Evolutionary conservation across 2,329 filamentous ascomycete genomes (phyloP).

Genomic region (Bipolaris victoriae): DNA sequence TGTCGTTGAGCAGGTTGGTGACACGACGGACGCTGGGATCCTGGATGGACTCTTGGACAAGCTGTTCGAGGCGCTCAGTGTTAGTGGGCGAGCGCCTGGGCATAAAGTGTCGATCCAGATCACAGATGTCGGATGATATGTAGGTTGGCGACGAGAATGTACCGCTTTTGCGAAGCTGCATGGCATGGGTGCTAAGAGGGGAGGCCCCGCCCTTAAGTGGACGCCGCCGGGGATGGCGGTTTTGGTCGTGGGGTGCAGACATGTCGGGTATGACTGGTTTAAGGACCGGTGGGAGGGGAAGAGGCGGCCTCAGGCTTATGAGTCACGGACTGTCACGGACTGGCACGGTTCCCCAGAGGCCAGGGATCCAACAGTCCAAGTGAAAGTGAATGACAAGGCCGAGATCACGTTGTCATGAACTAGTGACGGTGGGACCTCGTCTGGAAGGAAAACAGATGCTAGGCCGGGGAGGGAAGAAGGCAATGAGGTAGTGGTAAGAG

Average conservation of each 20-base stretch:
- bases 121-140: constrained; percentile 48
- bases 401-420: constrained; percentile 38
- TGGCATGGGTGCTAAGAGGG: constrained; percentile 48
- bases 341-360: constrained; percentile 25
- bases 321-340: constrained; percentile 38
- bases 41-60: constrained; percentile 55
- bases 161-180: constrained; percentile 56
- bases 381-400: constrained; percentile 28
- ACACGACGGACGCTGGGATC: constrained; percentile 55
- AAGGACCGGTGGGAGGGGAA: constrained; percentile 31
- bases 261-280: constrained; percentile 48
- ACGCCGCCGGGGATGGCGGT: constrained; percentile 55
- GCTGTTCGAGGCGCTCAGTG: constrained; percentile 56
- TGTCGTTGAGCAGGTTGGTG: constrained; percentile 52
- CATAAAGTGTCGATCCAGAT: constrained; percentile 50
- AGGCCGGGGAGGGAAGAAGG: constrained; percentile 14
- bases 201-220: constrained; percentile 48
- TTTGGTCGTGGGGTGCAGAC: constrained; percentile 49
- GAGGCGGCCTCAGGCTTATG: constrained; percentile 42
- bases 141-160: constrained; percentile 56
- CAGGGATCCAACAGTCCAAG: constrained; percentile 33
- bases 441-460: constrained; percentile 9
- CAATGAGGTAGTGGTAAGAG: constrained; percentile 13
- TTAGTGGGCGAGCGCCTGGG: constrained; percentile 57
- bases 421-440: constrained; percentile 19